Evolutionary conservation across 495 filamentous ascomycete genomes (phyloP), one percentile per base, ranked within the genome.

Genomic region (Talaromyces adpressus): DNA sequence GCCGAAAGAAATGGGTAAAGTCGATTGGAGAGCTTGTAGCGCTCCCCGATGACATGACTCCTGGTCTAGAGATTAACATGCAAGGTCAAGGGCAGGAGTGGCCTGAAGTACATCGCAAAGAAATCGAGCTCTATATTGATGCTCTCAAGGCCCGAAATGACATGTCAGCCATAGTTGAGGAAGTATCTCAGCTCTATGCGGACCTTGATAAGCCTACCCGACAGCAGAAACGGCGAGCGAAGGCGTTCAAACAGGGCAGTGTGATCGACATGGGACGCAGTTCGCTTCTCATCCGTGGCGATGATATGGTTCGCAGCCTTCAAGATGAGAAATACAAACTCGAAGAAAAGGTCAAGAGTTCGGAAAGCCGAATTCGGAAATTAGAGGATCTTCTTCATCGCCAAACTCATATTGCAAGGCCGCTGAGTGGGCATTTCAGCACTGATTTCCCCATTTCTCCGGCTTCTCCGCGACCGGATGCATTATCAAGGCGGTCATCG

Each of bases 191-290:
- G 36, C 83, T 90, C 59, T 76, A 88, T 52, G 84, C 85, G 57
- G 79, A 80, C 29, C 66, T 93, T 29, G 84, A 84, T 66, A 69
- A 71, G 51, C 92, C 93, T 0, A 92, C 89, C 5, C 87, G 86
- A 65, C 89, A 91, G 69, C 84, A 87, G 68, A 82, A 85, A 53
- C 91, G 89, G 71, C 83, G 90, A 57, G 86, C 91, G 45, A 95
- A 92, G 68, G 91, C 91, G 0, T 98, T 99, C 81, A 98, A 97
- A 69, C 91, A 92, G 67, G 95, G 94, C 47, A 97, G 93, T 68
- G 82, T 99, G 12, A 92, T 97, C 67, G 94, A 98, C 68, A 49
- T 79, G 62, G 90, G 91, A 36, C 85, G 86, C 63, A 92, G 89
- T 62, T 93, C 92, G 9, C 80, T 97, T 23, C 73, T 96, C 36